A percentile compares a stretch with the other conserved stretches of the same genome.
phyloP scores from a whole-genome alignment of 129 eudicot genomes.

The Scalesia atractyloides region DNA sequence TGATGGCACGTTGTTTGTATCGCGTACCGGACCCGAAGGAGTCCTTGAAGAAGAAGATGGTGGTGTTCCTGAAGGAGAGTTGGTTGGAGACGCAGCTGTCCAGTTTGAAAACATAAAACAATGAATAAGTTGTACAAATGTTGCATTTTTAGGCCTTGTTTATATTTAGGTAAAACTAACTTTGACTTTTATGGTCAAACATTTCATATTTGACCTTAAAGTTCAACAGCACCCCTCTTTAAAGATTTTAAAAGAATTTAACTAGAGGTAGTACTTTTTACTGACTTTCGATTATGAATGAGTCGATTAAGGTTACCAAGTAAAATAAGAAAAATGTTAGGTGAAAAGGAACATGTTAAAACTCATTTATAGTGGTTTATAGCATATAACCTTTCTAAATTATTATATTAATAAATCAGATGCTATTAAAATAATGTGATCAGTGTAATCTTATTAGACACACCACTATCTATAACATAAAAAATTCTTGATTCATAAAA shows the following conservation, averaged over 20 bases:
- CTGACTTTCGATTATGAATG: neutral
- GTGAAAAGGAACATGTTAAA: neutral
- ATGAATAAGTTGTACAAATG: conserved; percentile 10
- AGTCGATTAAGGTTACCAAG: neutral
- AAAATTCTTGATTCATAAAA: neutral
- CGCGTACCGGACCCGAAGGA: conserved; percentile 42
- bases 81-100: conserved; percentile 54
- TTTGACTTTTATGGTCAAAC: conserved; percentile 14
- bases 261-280: neutral
- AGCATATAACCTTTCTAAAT: neutral
- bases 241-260: neutral
- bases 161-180: neutral
- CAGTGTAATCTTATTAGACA: neutral
- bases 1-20: conserved; percentile 51
- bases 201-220: neutral
- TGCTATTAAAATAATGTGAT: neutral
- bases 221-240: neutral
- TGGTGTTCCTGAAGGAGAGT: conserved; percentile 52
- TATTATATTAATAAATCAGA: neutral
- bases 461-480: neutral
- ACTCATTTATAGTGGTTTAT: neutral
- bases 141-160: neutral
- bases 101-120: conserved; percentile 10
- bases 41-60: conserved; percentile 44
- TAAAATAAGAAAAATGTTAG: neutral